Base-by-base conservation (phyloP, 352 stramenopile genomes). In the Thalassiosira ordinaria region DNA sequence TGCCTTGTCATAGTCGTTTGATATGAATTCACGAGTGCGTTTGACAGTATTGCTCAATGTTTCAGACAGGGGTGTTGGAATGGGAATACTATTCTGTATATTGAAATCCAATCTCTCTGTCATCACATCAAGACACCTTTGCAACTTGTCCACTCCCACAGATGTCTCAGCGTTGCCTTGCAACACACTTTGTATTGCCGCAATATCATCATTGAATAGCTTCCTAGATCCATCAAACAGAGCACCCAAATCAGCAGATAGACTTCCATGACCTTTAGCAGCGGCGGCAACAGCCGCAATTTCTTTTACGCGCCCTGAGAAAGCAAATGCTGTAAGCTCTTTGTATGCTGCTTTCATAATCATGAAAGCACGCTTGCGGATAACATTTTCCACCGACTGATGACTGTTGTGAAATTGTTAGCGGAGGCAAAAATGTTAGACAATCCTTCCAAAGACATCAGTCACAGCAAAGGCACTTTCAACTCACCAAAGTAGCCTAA, bases 301-400 rank as follows among this genome's bases (percentile, higher is more conserved):
- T 84, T 95, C 90, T 76, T 94, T 95, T 39, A 91, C 74, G 47
- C 87, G 86, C 26, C 70, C 83, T 49, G 87, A 90, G 86, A 93
- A 95, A 37, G 89, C 92, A 72, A 91, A 80, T 68, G 91, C 89
- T 39, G 87, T 93, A 16, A 96, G 77, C 66, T 94, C 88, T 80
- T 91, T 89, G 64, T 94, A 94, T 51, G 89, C 72, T 51, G 52
- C 35, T 27, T 95, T 92, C 33, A 99, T 89, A 16, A 96, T 95
- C 26, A 94, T 86, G 64, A 99, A 95, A 8, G 97, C 94, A 52
- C 95, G 88, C 63, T 99, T 99, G 20, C 98, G 94, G 90, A 97
- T 98, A 31, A 98, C 98, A 80, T 99, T 99, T 77, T 97, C 69
- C 37, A 96, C 87, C 66, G 80, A 94, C 68, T 99, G 94, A 73